Evolutionary conservation across 352 stramenopile genomes (phyloP).

Genomic region (Pythium biforme): DNA sequence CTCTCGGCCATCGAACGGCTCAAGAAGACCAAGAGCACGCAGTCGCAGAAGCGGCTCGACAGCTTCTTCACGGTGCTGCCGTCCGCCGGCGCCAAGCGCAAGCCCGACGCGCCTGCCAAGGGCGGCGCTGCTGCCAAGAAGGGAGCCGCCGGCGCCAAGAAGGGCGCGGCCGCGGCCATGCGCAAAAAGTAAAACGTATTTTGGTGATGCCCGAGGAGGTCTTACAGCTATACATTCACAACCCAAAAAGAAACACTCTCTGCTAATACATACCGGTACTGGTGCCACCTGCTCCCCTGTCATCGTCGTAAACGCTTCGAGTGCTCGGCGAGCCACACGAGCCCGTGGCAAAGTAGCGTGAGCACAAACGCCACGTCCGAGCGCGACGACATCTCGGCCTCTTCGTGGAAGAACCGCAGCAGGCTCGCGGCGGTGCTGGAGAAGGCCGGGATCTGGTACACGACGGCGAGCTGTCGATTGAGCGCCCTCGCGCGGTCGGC

Average conservation of each 20-base stretch:
- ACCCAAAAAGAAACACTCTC: constrained; percentile 9
- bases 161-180: constrained; percentile 29
- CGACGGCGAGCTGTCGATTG: constrained; percentile 62
- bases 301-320: constrained; percentile 55
- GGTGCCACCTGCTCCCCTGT: constrained; percentile 2
- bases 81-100: constrained; percentile 63
- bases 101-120: constrained; percentile 36
- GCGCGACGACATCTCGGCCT: constrained; percentile 64
- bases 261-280: constrained; percentile 7
- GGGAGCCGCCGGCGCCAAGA: constrained; percentile 26
- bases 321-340: constrained; percentile 79
- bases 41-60: constrained; percentile 96
- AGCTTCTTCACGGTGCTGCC: constrained; percentile 93
- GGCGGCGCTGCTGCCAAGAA: constrained; percentile 46
- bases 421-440: constrained; percentile 62
- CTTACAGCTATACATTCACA: constrained; percentile 21
- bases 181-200: constrained; percentile 54
- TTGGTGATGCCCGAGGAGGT: not conserved
- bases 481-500: constrained; percentile 58
- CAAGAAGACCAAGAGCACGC: constrained; percentile 94
- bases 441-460: constrained; percentile 80
- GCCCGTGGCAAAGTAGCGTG: constrained; percentile 75
- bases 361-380: constrained; percentile 78
- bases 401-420: constrained; percentile 74
- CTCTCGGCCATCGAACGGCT: constrained; percentile 93